phyloP scores from a whole-genome alignment of 805 yeast genomes.

The Teunomyces kruisii region DNA sequence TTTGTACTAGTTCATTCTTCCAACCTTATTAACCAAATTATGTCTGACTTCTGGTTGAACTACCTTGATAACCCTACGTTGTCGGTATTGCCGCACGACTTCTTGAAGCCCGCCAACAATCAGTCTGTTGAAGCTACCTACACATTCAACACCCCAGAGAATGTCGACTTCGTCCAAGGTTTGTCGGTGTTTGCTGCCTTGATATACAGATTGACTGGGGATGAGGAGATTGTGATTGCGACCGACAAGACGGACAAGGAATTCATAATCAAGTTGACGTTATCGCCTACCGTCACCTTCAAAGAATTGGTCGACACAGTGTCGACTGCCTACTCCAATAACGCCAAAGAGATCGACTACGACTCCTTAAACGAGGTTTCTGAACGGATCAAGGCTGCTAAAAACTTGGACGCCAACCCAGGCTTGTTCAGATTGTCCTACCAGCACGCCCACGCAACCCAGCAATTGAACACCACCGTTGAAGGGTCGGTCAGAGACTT shows the following conservation, averaged over 20 bases:
- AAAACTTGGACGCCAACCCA: constrained; percentile 57
- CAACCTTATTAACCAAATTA: constrained; percentile 1
- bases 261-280: constrained; percentile 60
- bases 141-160: constrained; percentile 23
- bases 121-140: constrained; percentile 64
- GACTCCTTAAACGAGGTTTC: constrained; percentile 55
- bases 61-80: constrained; percentile 77
- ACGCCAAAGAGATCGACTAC: constrained; percentile 40
- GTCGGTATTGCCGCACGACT: constrained; percentile 87
- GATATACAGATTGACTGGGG: constrained; percentile 83
- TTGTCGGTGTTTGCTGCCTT: constrained; percentile 70
- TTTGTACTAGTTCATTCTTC: neutral
- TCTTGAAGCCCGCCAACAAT: constrained; percentile 69
- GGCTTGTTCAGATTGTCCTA: constrained; percentile 62
- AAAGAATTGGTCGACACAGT: constrained; percentile 50
- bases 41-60: constrained; percentile 54
- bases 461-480: constrained; percentile 47
- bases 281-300: constrained; percentile 58
- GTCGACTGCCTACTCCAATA: constrained; percentile 37
- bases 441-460: constrained; percentile 43
- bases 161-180: constrained; percentile 47
- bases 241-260: constrained; percentile 50
- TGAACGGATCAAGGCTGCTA: constrained; percentile 45
- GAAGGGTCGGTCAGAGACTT: constrained; percentile 63
- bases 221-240: constrained; percentile 90